Evolutionary conservation across 2,329 filamentous ascomycete genomes (phyloP).

Genomic region (Herpotrichia juniperi): DNA sequence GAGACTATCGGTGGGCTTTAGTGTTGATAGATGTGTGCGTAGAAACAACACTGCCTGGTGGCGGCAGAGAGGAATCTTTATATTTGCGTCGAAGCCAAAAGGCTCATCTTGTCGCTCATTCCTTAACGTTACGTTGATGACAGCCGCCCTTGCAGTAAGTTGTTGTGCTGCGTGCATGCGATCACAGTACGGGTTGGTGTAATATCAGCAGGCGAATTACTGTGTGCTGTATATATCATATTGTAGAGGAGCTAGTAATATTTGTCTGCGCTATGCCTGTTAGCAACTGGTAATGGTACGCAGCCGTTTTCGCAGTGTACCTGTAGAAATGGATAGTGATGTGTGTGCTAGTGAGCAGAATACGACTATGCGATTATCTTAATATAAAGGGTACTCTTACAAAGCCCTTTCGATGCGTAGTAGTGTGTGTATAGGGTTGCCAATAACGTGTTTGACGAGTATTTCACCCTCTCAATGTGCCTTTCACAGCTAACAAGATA

Average conservation of each 20-base stretch:
- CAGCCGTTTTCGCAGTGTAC: neutral
- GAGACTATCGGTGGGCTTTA: neutral
- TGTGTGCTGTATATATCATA: neutral
- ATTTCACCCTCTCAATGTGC: neutral
- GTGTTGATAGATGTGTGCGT: neutral
- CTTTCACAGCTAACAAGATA: neutral
- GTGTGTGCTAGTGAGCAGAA: neutral
- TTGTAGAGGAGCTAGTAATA: neutral
- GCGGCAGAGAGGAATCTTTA: neutral
- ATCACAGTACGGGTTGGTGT: neutral
- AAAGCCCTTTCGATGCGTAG: neutral
- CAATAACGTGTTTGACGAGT: neutral
- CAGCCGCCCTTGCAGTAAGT: neutral
- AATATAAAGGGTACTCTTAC: too few relatives aligned
- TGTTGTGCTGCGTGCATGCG: neutral
- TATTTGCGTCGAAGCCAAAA: neutral
- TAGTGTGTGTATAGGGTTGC: neutral
- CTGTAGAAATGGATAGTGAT: neutral
- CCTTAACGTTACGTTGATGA: neutral
- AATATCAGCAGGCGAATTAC: neutral
- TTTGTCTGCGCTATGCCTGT: neutral
- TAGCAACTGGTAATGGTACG: neutral
- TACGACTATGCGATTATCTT: too few relatives aligned
- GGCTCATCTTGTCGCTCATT: neutral
- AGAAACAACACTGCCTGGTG: neutral